Percentiles rank a stretch among this genome's conserved stretches.
Evolutionary conservation across 371 early-diverging fungal genomes (phyloP).

Genomic region (Mortierella sp.): DNA sequence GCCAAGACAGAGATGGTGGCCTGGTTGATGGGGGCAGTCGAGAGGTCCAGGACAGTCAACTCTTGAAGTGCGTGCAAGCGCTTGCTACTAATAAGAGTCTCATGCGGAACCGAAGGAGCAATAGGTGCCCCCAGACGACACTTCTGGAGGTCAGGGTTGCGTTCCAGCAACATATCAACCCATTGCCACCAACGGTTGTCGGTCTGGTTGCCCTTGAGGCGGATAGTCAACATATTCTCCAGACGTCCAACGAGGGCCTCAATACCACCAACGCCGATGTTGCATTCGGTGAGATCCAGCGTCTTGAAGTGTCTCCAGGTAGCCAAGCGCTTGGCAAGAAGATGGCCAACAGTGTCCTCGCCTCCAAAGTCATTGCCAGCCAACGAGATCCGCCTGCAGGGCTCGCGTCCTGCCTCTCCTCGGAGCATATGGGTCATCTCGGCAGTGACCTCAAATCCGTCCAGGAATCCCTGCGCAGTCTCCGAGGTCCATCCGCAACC

Average conservation of each 20-base stretch:
- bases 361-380: constrained; percentile 48
- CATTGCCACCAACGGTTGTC: constrained; percentile 56
- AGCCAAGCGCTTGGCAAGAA: constrained; percentile 25
- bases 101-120: neutral
- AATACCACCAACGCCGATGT: constrained; percentile 36
- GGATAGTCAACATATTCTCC: constrained; percentile 32
- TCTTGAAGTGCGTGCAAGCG: constrained; percentile 25
- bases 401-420: constrained; percentile 21
- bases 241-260: constrained; percentile 27
- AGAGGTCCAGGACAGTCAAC: constrained; percentile 33
- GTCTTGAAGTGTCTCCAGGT: constrained; percentile 34
- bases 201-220: constrained; percentile 30
- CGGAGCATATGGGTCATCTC: neutral
- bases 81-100: constrained; percentile 19
- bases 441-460: constrained; percentile 16
- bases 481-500: constrained; percentile 42
- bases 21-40: constrained; percentile 26
- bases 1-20: constrained; percentile 26
- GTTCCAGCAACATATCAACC: constrained; percentile 34
- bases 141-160: constrained; percentile 32
- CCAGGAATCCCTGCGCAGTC: constrained; percentile 38
- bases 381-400: constrained; percentile 38
- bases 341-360: constrained; percentile 22
- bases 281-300: constrained; percentile 44
- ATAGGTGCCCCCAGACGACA: constrained; percentile 41